Percentiles rank a stretch among this genome's conserved stretches.
These are phyloP conservation scores for Hanseniaspora uvarum DNA, from an alignment of 1,139 yeast genomes.

Conservation along the genomic window DNA sequence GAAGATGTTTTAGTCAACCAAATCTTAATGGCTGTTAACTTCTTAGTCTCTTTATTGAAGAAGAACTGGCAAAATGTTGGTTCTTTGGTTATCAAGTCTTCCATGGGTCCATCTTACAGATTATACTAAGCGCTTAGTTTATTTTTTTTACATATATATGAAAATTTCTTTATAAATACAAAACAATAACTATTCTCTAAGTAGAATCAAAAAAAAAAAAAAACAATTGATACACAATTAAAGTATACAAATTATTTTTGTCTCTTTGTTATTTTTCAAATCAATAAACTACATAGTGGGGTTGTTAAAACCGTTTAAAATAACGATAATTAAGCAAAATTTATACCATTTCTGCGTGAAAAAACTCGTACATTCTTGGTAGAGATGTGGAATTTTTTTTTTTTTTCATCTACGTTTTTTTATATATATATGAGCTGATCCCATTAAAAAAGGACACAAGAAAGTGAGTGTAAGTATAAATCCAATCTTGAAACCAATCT, in stretches of 20 bases:
- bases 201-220: background rate
- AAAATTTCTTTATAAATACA: background rate
- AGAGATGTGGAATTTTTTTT: background rate
- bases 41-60: slow-evolving; percentile 98
- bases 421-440: background rate
- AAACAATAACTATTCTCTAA: background rate
- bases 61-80: slow-evolving; percentile 99
- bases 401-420: background rate
- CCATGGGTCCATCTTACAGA: slow-evolving; percentile 99
- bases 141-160: background rate
- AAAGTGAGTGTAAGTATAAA: no score
- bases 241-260: no score
- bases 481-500: no score
- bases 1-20: slow-evolving; percentile 94
- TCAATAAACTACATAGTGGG: background rate
- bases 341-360: background rate
- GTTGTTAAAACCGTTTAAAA: background rate
- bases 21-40: slow-evolving; percentile 98
- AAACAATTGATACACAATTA: no score
- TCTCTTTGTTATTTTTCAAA: background rate
- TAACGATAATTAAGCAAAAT: background rate
- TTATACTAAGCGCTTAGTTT: slow-evolving; percentile 56
- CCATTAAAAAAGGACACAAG: background rate
- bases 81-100: slow-evolving; percentile 95
- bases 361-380: background rate